Evolutionary conservation across 2,329 filamentous ascomycete species (phyloP).

Genomic region (Tolypocladium guangdongense): DNA sequence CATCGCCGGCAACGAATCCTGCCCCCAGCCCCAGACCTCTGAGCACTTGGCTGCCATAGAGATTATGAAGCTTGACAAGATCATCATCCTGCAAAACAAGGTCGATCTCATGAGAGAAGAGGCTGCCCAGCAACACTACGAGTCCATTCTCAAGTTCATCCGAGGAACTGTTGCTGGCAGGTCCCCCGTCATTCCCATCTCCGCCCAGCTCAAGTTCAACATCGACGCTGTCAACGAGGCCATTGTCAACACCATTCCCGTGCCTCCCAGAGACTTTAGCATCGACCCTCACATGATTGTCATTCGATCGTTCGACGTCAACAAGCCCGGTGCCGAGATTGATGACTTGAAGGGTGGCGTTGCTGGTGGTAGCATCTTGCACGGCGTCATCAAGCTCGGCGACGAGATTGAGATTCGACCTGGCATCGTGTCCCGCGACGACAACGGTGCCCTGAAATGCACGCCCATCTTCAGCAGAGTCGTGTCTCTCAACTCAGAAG

Average conservation of each 20-base stretch:
- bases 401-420: conserved; percentile 98
- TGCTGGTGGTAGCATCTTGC: conserved; percentile 91
- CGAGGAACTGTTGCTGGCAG: conserved; percentile 93
- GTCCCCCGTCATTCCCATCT: conserved; percentile 90
- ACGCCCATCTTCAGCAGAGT: conserved; percentile 94
- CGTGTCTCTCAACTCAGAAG: conserved; percentile 90
- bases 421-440: conserved; percentile 95
- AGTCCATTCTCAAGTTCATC: conserved; percentile 97
- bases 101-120: conserved; percentile 98
- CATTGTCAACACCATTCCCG: conserved; percentile 88
- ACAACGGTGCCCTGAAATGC: conserved; percentile 88
- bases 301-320: conserved; percentile 98
- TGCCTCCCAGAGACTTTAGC: conserved; percentile 83
- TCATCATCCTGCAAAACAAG: conserved; percentile 99
- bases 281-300: conserved; percentile 96
- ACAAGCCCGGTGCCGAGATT: conserved; percentile 98
- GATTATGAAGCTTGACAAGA: conserved; percentile 99
- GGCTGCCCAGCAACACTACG: conserved; percentile 83
- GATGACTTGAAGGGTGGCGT: conserved; percentile 98
- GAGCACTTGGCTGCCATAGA: conserved; percentile 98
- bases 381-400: conserved; percentile 90
- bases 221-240: conserved; percentile 97
- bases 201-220: conserved; percentile 98
- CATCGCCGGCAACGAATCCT: conserved; percentile 96
- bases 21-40: conserved; percentile 95